phyloP scores from a whole-genome alignment of 169 alveolate genomes.

The Babesia sp. region DNA sequence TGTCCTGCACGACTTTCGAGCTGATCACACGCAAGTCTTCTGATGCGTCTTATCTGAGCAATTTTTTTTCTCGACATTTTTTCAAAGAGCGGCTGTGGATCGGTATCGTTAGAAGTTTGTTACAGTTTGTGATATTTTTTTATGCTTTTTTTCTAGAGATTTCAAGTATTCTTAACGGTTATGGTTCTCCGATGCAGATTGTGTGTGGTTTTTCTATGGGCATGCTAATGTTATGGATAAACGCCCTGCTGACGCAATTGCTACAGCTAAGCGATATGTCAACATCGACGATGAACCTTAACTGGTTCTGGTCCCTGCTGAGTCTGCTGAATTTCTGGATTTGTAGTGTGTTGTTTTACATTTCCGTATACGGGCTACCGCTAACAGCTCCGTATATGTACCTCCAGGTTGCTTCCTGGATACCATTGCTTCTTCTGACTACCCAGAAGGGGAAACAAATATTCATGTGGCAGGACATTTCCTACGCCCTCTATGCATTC shows the following conservation, averaged over 20 bases:
- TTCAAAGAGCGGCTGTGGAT: slow-evolving; percentile 34
- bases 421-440: slow-evolving; percentile 50
- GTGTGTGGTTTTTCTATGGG: slow-evolving; percentile 63
- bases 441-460: slow-evolving; percentile 38
- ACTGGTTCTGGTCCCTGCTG: slow-evolving; percentile 66
- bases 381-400: slow-evolving; percentile 42
- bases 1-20: slow-evolving; percentile 60
- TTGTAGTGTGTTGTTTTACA: slow-evolving; percentile 58
- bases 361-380: slow-evolving; percentile 65
- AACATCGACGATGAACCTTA: slow-evolving; percentile 49
- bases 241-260: slow-evolving; percentile 50
- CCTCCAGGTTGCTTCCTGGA: slow-evolving; percentile 41
- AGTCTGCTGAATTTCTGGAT: slow-evolving; percentile 56
- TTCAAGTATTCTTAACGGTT: slow-evolving; percentile 25
- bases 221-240: slow-evolving; percentile 56
- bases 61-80: slow-evolving; percentile 39
- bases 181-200: slow-evolving; percentile 64
- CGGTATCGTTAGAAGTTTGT: slow-evolving; percentile 26
- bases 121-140: slow-evolving; percentile 44
- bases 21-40: slow-evolving; percentile 50
- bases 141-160: slow-evolving; percentile 3
- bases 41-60: slow-evolving; percentile 37
- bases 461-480: slow-evolving; percentile 40
- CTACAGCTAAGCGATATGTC: slow-evolving; percentile 57
- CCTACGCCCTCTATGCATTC: slow-evolving; percentile 23